Evolutionary conservation across 495 filamentous ascomycete species (phyloP).

Genomic region (Thermothielavioides terrestris): DNA sequence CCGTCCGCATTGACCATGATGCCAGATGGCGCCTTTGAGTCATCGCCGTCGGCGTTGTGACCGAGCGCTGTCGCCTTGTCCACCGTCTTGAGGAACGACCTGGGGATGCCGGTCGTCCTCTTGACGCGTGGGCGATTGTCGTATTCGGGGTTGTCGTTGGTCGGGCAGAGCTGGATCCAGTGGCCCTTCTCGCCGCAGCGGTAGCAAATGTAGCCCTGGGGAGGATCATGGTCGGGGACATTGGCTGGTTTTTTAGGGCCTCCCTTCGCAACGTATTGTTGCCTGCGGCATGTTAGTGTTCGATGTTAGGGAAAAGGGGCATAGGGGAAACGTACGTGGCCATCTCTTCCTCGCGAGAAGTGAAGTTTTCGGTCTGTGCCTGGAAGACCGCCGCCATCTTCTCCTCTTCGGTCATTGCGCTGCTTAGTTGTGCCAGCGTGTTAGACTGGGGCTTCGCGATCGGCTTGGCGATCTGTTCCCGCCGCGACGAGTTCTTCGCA

Average conservation of each 20-base stretch:
- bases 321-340: constrained; percentile 60
- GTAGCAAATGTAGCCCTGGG: constrained; percentile 90
- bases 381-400: constrained; percentile 83
- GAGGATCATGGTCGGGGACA: constrained; percentile 82
- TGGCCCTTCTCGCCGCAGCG: constrained; percentile 98
- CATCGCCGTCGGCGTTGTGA: constrained; percentile 63
- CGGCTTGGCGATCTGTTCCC: constrained; percentile 49
- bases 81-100: constrained; percentile 84
- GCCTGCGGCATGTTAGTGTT: constrained; percentile 38
- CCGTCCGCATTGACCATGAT: constrained; percentile 97
- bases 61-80: constrained; percentile 75
- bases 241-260: constrained; percentile 57
- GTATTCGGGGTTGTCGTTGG: constrained; percentile 92
- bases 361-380: constrained; percentile 77
- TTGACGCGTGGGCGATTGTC: constrained; percentile 86
- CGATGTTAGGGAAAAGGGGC: background rate
- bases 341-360: constrained; percentile 82
- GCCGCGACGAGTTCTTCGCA: constrained; percentile 70
- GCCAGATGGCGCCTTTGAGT: constrained; percentile 67
- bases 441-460: constrained; percentile 46
- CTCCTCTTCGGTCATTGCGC: constrained; percentile 79
- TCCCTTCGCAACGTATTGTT: constrained; percentile 44
- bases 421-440: constrained; percentile 52
- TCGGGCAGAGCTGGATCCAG: constrained; percentile 96
- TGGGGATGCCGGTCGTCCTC: constrained; percentile 90